Evolutionary conservation across 768 basidiomycete species (phyloP), one percentile per base, ranked within the genome.

Genomic region (Gymnopilus junonius): DNA sequence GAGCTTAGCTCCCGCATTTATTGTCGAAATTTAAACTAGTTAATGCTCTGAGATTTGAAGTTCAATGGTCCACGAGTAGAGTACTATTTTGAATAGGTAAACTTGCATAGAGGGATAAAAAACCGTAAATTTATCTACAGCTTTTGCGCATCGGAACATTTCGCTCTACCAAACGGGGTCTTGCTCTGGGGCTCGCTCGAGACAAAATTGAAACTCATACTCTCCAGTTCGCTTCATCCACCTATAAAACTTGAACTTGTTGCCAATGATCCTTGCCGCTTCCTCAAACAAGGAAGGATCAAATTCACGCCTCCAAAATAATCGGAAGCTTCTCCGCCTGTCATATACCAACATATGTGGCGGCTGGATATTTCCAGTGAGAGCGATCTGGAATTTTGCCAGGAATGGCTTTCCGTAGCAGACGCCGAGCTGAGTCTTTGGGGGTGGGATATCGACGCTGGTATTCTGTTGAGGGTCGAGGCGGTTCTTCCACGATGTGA

Each of bases 271-370:
- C 7, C 29, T 32, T 17, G 17, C 46, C 5, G 67, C 67, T 40
- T 59, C 31, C 23, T 65, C 59, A 39, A 67, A 71, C 23, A 66
- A 23, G 0, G 21, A 31, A 0, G 62, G 59, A 39, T 65, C 21
- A 15, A 54, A 58, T 3, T 29, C 39, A 12, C 61, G 58, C 31
- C 32, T 42, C 73, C 78, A 74, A 37, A 70, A 68, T 15, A 70
- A 71, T 35, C 77, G 67, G 50, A 82, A 79, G 35, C 74, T 78
- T 43, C 75, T 73, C 64, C 79, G 76, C 17, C 76, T 70, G 62
- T 82, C 82, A 59, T 83, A 81, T 2, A 82, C 65, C 58, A 80
- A 60, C 68, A 76, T 76, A 15, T 66, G 8, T 14, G 55, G 35
- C 10, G 64, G 61, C 3, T 58, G 57, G 15, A 50, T 50, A 14